phyloP scores from a whole-genome alignment of 805 yeast species.

The Scheffersomyces ergatensis region DNA sequence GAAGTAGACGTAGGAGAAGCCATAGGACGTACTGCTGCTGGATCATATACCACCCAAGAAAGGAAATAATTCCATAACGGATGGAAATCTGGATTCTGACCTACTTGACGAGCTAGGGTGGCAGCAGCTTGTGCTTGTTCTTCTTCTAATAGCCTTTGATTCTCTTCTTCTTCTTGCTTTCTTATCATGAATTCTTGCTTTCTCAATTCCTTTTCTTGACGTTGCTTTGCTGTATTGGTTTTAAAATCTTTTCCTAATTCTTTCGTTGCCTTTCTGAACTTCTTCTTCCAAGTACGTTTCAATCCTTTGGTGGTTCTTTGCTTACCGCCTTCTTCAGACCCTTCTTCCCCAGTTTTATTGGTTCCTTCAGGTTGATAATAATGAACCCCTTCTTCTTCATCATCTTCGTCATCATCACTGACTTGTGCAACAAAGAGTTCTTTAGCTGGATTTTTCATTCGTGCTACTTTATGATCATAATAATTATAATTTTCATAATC shows the following conservation, averaged over 20 bases:
- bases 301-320: constrained; percentile 4
- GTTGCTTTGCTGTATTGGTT: constrained; percentile 16
- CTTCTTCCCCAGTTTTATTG: neutral
- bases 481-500: constrained; percentile 36
- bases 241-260: constrained; percentile 21
- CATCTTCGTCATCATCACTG: constrained; percentile 15
- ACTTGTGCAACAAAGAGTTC: constrained; percentile 18
- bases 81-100: constrained; percentile 18
- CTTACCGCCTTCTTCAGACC: neutral
- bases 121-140: constrained; percentile 4
- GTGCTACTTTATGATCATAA: constrained; percentile 15
- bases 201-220: constrained; percentile 8
- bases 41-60: constrained; percentile 34
- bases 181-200: constrained; percentile 2
- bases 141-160: neutral
- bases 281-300: constrained; percentile 7
- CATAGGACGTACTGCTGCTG: neutral
- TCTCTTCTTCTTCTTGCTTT: constrained; percentile 1
- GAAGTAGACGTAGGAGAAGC: neutral
- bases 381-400: constrained; percentile 7
- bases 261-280: constrained; percentile 20
- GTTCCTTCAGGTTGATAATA: neutral
- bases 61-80: constrained; percentile 38
- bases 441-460: constrained; percentile 7
- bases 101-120: constrained; percentile 11